Evolutionary conservation across 768 basidiomycete genomes (phyloP).

Genomic region (Aureoboletus auriporus): DNA sequence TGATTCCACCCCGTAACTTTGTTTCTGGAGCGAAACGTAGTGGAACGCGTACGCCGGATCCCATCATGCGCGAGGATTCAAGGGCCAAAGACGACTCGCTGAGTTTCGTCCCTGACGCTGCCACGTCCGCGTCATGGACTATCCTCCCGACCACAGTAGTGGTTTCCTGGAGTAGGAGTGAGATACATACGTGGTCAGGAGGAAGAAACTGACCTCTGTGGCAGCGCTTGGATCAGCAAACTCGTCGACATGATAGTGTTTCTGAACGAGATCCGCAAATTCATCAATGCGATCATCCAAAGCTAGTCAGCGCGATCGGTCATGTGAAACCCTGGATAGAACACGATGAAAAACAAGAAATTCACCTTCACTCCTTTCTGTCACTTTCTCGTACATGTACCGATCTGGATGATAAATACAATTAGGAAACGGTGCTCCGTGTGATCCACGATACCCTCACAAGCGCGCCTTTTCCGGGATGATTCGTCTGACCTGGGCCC

Average conservation of each 20-base stretch:
- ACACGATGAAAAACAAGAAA: constrained; percentile 10
- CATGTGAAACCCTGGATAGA: not conserved
- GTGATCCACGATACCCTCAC: constrained; percentile 38
- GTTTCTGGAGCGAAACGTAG: constrained; percentile 66
- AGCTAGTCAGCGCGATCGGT: constrained; percentile 36
- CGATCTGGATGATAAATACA: constrained; percentile 46
- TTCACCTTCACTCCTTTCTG: constrained; percentile 77
- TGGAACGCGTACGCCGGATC: constrained; percentile 61
- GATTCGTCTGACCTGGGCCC: constrained; percentile 29
- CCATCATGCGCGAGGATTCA: constrained; percentile 78
- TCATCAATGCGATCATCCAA: constrained; percentile 89
- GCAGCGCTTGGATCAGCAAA: constrained; percentile 70
- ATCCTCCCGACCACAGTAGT: constrained; percentile 73
- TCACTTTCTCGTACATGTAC: constrained; percentile 93
- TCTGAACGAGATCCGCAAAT: constrained; percentile 67
- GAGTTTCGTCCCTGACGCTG: constrained; percentile 56
- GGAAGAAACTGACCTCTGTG: constrained; percentile 41
- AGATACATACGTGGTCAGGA: not conserved
- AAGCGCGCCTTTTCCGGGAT: constrained; percentile 45
- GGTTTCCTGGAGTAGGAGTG: constrained; percentile 43
- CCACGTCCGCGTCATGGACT: constrained; percentile 60
- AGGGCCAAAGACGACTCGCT: constrained; percentile 71
- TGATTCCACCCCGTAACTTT: constrained; percentile 59
- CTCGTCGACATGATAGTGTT: constrained; percentile 66
- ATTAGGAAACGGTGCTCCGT: not conserved